These are phyloP conservation scores for Beverwykella pulmonaria DNA, from an alignment of 495 filamentous ascomycete genomes.

Conservation along the genomic window DNA sequence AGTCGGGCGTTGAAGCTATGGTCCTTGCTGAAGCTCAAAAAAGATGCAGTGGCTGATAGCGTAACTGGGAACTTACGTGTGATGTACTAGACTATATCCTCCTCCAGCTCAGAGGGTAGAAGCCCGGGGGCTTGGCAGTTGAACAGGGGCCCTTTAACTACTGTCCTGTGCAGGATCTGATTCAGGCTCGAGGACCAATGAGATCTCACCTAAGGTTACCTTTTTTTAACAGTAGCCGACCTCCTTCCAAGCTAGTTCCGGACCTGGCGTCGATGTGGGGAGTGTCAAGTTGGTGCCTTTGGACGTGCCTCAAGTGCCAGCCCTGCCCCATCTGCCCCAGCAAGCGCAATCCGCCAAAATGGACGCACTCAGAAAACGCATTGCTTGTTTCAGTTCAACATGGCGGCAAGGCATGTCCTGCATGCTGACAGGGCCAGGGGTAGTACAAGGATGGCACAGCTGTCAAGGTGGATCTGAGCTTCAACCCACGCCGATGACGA, in stretches of 20 bases:
- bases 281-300: slow-evolving; percentile 1
- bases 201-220: slow-evolving; percentile 19
- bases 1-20: slow-evolving; percentile 1
- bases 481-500: slow-evolving; percentile 22
- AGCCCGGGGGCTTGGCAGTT: slow-evolving; percentile 17
- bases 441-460: slow-evolving; percentile 17
- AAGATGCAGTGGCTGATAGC: slow-evolving; percentile 18
- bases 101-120: slow-evolving; percentile 6
- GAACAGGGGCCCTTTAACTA: slow-evolving; percentile 15
- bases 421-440: slow-evolving; percentile 29
- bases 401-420: slow-evolving; percentile 29
- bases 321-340: slow-evolving; percentile 12
- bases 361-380: slow-evolving; percentile 20
- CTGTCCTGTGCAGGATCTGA: slow-evolving; percentile 32
- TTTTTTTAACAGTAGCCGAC: slow-evolving; percentile 26
- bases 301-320: slow-evolving; percentile 14
- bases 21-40: slow-evolving; percentile 15
- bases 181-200: slow-evolving; percentile 26
- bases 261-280: slow-evolving; percentile 17
- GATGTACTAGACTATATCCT: slow-evolving; percentile 23
- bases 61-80: slow-evolving; percentile 28
- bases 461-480: slow-evolving; percentile 20
- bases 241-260: slow-evolving; percentile 29
- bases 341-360: slow-evolving; percentile 21
- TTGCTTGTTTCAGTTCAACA: slow-evolving; percentile 35